Conservation (phyloP, 352 stramenopile species). For the Bremia lactucae region DNA sequence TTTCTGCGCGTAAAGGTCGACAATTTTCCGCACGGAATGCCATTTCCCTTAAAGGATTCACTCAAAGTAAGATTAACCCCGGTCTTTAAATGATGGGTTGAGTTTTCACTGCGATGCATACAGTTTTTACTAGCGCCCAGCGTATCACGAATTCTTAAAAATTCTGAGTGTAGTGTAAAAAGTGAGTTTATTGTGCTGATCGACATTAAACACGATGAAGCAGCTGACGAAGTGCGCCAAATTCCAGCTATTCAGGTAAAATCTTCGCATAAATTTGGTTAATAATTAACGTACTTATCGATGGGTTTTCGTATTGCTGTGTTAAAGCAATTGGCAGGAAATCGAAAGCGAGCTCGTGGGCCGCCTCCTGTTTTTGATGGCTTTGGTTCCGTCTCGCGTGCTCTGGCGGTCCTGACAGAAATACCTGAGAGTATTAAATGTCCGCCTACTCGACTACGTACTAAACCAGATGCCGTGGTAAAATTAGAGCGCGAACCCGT, state of each 20-base stretch:
- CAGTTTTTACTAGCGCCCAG: conserved; percentile 35
- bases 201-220: conserved; percentile 57
- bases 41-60: conserved; percentile 68
- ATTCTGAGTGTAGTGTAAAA: conserved; percentile 38
- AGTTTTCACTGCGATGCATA: no score
- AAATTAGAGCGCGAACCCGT: conserved; percentile 71
- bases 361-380: conserved; percentile 55
- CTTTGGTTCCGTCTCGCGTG: conserved; percentile 67
- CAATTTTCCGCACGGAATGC: conserved; percentile 24
- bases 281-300: no score
- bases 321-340: conserved; percentile 52
- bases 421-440: conserved; percentile 50
- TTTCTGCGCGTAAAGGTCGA: conserved; percentile 30
- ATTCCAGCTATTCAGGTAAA: conserved; percentile 63
- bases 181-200: conserved; percentile 63
- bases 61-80: conserved; percentile 56
- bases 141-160: conserved; percentile 34
- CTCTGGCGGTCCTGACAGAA: conserved; percentile 30
- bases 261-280: not conserved
- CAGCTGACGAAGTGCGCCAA: conserved; percentile 62
- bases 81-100: no score
- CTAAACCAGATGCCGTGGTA: conserved; percentile 23
- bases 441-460: conserved; percentile 33
- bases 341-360: conserved; percentile 56
- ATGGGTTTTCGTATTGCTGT: not conserved